phyloP scores from a whole-genome alignment of 768 basidiomycete species.

The Tylopilus felleus region DNA sequence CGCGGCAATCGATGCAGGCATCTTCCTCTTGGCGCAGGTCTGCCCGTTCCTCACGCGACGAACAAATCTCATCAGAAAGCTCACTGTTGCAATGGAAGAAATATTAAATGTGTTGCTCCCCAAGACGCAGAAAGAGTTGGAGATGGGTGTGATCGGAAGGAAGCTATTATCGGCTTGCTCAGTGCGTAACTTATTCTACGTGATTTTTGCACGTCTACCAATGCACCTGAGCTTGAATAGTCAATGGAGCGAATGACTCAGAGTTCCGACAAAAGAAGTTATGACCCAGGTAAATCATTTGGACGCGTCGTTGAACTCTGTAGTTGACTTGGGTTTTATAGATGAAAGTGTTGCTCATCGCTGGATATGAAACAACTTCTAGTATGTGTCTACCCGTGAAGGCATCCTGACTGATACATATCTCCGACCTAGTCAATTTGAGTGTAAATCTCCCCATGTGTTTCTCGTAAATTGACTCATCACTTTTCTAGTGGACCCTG shows the following conservation, averaged over 20 bases:
- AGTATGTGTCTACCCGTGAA: no score
- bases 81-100: slow-evolving; percentile 35
- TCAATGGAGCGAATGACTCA: slow-evolving; percentile 34
- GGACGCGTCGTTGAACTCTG: not conserved
- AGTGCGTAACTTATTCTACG: slow-evolving; percentile 5
- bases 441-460: no score
- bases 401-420: no score
- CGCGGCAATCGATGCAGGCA: slow-evolving; percentile 26
- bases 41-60: slow-evolving; percentile 36
- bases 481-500: no score
- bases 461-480: no score
- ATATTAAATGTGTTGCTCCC: slow-evolving; percentile 41
- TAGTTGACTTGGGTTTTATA: not conserved
- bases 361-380: no score
- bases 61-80: slow-evolving; percentile 28
- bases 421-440: no score
- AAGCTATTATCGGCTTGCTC: slow-evolving; percentile 24
- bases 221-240: slow-evolving; percentile 16
- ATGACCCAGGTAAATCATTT: slow-evolving; percentile 17
- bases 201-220: slow-evolving; percentile 3
- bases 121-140: slow-evolving; percentile 34
- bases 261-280: slow-evolving; percentile 23
- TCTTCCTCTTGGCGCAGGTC: slow-evolving; percentile 36
- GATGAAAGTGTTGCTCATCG: not conserved
- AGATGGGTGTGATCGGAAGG: slow-evolving; percentile 17